phyloP scores from a whole-genome alignment of 176 grass and related monocot genomes.

The Oryza punctata region DNA sequence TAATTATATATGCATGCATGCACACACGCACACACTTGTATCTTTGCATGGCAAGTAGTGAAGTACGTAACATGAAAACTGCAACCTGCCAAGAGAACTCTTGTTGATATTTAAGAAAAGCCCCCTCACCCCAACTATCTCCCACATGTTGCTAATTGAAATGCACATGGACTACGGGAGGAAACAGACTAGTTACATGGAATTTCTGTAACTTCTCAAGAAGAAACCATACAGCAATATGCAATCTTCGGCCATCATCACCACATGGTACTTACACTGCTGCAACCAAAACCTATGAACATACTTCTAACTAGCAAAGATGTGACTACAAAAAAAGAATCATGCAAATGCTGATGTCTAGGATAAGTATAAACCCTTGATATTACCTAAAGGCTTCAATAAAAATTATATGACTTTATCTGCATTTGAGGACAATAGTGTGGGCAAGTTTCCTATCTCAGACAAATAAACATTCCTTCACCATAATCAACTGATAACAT shows the following conservation, averaged over 20 bases:
- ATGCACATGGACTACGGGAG: not conserved
- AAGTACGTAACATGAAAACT: slow-evolving; percentile 8
- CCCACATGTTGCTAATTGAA: not conserved
- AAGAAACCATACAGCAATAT: slow-evolving; percentile 5
- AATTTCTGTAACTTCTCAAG: not conserved
- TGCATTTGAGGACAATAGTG: not conserved
- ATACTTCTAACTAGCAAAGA: not conserved
- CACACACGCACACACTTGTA: not conserved
- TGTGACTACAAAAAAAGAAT: not conserved
- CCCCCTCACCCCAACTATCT: not conserved
- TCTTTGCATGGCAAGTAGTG: not conserved
- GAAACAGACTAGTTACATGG: not conserved
- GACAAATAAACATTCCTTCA: slow-evolving; percentile 29
- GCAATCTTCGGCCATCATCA: not conserved
- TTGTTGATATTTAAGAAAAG: not conserved
- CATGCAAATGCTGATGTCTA: slow-evolving; percentile 23
- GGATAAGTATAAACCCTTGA: slow-evolving; percentile 8
- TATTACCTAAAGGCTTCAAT: not conserved
- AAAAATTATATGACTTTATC: not conserved
- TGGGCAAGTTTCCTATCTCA: slow-evolving; percentile 12
- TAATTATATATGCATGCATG: slow-evolving; percentile 18
- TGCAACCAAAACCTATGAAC: slow-evolving; percentile 3
- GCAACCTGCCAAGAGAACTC: not conserved
- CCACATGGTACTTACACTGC: not conserved
- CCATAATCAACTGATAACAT: not conserved